phyloP scores from a whole-genome alignment of 306 rosid genomes.

The Canavalia ensiformis region DNA sequence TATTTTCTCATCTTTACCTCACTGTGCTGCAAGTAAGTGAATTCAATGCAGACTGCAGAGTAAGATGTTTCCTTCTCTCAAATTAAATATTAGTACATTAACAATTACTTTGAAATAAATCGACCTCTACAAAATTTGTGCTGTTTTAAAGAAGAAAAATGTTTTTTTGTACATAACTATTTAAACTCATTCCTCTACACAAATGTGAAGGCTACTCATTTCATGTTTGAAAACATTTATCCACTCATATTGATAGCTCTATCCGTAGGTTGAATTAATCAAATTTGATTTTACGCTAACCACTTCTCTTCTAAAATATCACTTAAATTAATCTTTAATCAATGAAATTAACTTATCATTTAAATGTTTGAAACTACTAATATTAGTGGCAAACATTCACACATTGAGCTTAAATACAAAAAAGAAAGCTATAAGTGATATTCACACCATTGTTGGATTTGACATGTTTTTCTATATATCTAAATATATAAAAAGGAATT shows the following conservation, averaged over 20 bases:
- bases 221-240: background rate
- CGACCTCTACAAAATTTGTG: no score
- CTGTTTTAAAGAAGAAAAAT: background rate
- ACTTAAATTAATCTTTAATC: background rate
- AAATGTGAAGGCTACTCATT: background rate
- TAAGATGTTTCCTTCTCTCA: constrained; percentile 5
- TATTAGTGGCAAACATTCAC: background rate
- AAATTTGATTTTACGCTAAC: background rate
- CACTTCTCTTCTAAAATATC: background rate
- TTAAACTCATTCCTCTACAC: background rate
- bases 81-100: background rate
- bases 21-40: background rate
- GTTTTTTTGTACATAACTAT: background rate
- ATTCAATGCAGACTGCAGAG: background rate
- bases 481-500: background rate
- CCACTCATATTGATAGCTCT: background rate
- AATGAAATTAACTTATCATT: background rate
- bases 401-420: background rate
- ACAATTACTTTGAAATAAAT: background rate
- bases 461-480: no score
- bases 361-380: background rate
- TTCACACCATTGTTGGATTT: background rate
- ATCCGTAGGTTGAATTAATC: background rate
- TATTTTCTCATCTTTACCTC: background rate
- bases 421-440: background rate